These are phyloP conservation scores for Amanita fuliginea DNA, from an alignment of 768 basidiomycete genomes.

Conservation along the genomic window DNA sequence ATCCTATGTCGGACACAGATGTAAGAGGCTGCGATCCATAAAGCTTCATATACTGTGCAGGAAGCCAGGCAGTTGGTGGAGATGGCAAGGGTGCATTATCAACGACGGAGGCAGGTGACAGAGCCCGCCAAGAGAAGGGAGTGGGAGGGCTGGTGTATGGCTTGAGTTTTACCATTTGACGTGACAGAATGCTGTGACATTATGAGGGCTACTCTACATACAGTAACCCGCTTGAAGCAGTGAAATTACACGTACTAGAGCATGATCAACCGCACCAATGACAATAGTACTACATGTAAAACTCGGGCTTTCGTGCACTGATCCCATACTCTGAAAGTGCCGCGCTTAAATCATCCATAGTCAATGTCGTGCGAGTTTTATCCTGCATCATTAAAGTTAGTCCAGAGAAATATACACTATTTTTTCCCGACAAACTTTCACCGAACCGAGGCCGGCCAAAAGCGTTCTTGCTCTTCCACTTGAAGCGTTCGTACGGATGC, in stretches of 20 bases:
- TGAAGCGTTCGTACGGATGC: slow-evolving; percentile 82
- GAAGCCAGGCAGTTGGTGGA: slow-evolving; percentile 79
- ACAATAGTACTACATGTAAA: slow-evolving; percentile 51
- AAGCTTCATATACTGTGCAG: slow-evolving; percentile 79
- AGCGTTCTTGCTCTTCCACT: slow-evolving; percentile 60
- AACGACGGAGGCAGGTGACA: slow-evolving; percentile 23
- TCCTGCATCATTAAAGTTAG: slow-evolving; percentile 34
- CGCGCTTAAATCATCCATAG: slow-evolving; percentile 93
- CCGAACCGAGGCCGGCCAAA: slow-evolving; percentile 43
- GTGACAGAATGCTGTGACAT: slow-evolving; percentile 4
- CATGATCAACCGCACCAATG: not conserved
- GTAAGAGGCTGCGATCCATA: slow-evolving; percentile 72
- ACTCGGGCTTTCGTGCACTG: slow-evolving; percentile 88
- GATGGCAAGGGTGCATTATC: slow-evolving; percentile 40
- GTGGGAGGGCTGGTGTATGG: slow-evolving; percentile 30
- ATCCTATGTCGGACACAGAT: slow-evolving; percentile 44
- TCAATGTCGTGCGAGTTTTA: slow-evolving; percentile 86
- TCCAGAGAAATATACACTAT: not conserved
- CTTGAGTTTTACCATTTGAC: slow-evolving; percentile 35
- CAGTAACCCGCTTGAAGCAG: no score
- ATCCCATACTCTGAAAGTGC: slow-evolving; percentile 96
- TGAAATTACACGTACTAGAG: no score
- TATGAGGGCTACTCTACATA: no score
- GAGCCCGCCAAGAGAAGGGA: slow-evolving; percentile 56
- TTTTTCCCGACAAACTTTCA: slow-evolving; percentile 40